Conservation (phyloP, 306 rosid genomes). For the Pterocarpus santalinus region DNA sequence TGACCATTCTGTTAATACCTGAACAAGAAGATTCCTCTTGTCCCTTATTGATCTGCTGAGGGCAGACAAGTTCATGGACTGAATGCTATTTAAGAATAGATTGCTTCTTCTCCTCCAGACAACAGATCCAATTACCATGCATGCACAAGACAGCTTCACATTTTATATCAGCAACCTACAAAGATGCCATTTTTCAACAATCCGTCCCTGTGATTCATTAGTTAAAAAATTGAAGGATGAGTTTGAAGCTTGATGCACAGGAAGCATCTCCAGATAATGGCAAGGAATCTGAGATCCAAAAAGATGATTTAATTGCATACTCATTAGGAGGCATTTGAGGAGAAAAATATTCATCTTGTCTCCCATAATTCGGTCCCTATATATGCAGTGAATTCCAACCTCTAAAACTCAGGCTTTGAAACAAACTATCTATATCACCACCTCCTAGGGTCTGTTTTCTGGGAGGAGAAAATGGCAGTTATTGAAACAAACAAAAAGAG, state of each 20-base stretch:
- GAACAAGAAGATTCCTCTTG: constrained; percentile 31
- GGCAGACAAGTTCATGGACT: constrained; percentile 22
- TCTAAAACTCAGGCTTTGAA: constrained; percentile 16
- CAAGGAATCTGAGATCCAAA: background rate
- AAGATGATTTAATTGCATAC: background rate
- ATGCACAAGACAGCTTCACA: background rate
- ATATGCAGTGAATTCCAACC: constrained; percentile 32
- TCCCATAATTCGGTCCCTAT: constrained; percentile 32
- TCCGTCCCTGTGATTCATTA: background rate
- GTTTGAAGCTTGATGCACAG: background rate
- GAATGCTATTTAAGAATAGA: constrained; percentile 15
- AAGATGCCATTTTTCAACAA: constrained; percentile 12
- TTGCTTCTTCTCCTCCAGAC: constrained; percentile 12
- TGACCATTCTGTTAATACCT: background rate
- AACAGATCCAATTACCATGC: constrained; percentile 15
- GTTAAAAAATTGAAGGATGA: background rate
- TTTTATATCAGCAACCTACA: constrained; percentile 28
- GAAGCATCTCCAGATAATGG: constrained; percentile 12
- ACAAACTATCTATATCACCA: background rate
- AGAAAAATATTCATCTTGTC: constrained; percentile 32
- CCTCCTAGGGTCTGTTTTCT: constrained; percentile 3
- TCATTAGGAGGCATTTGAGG: background rate
- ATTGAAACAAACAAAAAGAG: constrained; percentile 29
- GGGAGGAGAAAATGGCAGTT: constrained; percentile 46
- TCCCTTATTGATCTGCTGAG: background rate